Conservation (phyloP, 805 yeast genomes). For the Ogataea ganodermae region DNA sequence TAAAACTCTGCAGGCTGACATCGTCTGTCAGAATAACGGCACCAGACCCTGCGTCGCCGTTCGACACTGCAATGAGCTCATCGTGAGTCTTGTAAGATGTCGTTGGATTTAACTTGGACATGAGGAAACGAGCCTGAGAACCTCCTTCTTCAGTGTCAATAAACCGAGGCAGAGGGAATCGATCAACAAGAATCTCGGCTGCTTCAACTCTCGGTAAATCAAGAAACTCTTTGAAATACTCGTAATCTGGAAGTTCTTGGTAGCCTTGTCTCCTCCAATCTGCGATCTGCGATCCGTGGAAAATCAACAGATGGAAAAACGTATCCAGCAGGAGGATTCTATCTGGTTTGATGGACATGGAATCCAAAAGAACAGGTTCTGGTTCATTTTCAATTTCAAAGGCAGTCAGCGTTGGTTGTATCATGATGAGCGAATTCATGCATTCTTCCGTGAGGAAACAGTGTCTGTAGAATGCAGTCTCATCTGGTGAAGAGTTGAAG, state of each 20-base stretch:
- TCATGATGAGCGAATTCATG: slow-evolving; percentile 61
- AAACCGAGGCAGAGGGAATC: slow-evolving; percentile 73
- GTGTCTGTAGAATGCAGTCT: slow-evolving; percentile 65
- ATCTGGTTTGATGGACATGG: slow-evolving; percentile 58
- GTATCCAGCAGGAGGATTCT: slow-evolving; percentile 63
- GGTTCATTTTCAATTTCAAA: slow-evolving; percentile 61
- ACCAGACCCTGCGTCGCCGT: slow-evolving; percentile 35
- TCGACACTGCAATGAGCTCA: slow-evolving; percentile 18
- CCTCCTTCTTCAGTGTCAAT: slow-evolving; percentile 78
- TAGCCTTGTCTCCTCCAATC: slow-evolving; percentile 67
- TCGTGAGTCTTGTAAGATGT: slow-evolving; percentile 48
- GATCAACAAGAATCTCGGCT: slow-evolving; percentile 60
- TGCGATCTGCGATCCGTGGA: slow-evolving; percentile 66
- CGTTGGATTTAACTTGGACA: slow-evolving; percentile 70
- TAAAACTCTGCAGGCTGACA: slow-evolving; percentile 54
- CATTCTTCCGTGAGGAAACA: slow-evolving; percentile 63
- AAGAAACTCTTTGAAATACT: slow-evolving; percentile 57
- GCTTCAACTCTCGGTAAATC: slow-evolving; percentile 67
- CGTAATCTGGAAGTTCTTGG: slow-evolving; percentile 62
- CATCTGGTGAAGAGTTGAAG: slow-evolving; percentile 73
- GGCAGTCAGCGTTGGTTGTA: slow-evolving; percentile 66
- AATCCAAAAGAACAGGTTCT: slow-evolving; percentile 63
- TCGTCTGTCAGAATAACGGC: slow-evolving; percentile 59
- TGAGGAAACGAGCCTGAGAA: slow-evolving; percentile 70
- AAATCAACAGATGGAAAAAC: slow-evolving; percentile 67